These are phyloP conservation scores for Eucalyptus fibrosa DNA, from an alignment of 345 rosid species.

Conservation along the genomic window DNA sequence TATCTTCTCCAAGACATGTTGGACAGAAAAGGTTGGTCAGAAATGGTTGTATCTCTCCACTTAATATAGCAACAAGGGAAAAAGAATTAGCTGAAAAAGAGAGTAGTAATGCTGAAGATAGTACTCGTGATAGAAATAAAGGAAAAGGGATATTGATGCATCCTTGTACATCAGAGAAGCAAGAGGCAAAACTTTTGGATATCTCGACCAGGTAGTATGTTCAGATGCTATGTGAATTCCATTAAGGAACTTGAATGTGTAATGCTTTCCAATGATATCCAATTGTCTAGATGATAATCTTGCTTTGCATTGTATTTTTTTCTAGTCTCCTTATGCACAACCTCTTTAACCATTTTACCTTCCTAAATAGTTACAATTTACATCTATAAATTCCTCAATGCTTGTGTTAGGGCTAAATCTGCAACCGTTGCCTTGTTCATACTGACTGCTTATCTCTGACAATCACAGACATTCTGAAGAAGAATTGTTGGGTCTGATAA, in stretches of 20 bases:
- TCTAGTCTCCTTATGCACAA: background rate
- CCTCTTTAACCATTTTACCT: background rate
- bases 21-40: conserved; percentile 71
- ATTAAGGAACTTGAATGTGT: background rate
- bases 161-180: conserved; percentile 9
- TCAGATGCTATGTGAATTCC: background rate
- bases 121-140: conserved; percentile 23
- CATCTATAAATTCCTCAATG: background rate
- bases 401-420: background rate
- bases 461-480: background rate
- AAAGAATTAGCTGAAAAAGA: conserved; percentile 21
- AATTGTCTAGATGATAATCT: background rate
- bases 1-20: conserved; percentile 16
- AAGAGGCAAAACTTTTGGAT: background rate
- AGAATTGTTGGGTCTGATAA: background rate
- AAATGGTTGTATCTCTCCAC: conserved; percentile 82
- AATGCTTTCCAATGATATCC: background rate
- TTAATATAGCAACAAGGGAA: conserved; percentile 39
- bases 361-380: background rate
- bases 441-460: background rate
- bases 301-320: background rate
- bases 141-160: conserved; percentile 26
- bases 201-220: conserved; percentile 29
- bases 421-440: background rate
- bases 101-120: background rate